Conservation (phyloP, 257 asterid genomes). For the Verbascum thapsus region DNA sequence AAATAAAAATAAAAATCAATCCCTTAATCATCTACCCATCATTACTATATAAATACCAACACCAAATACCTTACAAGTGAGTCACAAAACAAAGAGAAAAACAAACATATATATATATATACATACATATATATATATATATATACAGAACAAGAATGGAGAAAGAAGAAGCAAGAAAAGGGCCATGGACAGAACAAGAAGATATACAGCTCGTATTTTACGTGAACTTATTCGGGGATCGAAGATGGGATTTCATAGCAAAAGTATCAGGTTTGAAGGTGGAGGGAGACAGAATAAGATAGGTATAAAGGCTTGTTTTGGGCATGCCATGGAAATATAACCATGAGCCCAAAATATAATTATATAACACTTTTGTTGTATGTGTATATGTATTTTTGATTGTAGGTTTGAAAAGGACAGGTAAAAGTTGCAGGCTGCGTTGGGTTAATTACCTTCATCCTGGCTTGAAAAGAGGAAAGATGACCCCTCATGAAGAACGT, state of each 20-base stretch:
- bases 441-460: conserved; percentile 96
- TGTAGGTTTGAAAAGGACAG: conserved; percentile 83
- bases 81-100: neutral
- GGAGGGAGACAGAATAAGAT: conserved; percentile 79
- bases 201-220: conserved; percentile 74
- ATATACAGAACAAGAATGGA: no score
- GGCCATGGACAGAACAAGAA: conserved; percentile 95
- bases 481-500: conserved; percentile 79
- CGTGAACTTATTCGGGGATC: conserved; percentile 88
- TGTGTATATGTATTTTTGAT: neutral
- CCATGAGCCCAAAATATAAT: conserved; percentile 29
- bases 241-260: conserved; percentile 96
- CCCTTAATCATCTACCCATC: conserved; percentile 9
- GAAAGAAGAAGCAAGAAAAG: conserved; percentile 55
- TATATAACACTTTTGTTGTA: conserved; percentile 24
- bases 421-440: conserved; percentile 92
- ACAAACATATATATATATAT: neutral
- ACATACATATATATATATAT: no score
- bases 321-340: conserved; percentile 49
- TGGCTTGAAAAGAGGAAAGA: conserved; percentile 75
- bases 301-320: conserved; percentile 88
- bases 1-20: conserved; percentile 28
- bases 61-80: conserved; percentile 7
- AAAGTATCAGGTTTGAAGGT: conserved; percentile 99
- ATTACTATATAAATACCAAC: conserved; percentile 27